Evolutionary conservation across 345 rosid species (phyloP).

Genomic region (Linum lewisii): DNA sequence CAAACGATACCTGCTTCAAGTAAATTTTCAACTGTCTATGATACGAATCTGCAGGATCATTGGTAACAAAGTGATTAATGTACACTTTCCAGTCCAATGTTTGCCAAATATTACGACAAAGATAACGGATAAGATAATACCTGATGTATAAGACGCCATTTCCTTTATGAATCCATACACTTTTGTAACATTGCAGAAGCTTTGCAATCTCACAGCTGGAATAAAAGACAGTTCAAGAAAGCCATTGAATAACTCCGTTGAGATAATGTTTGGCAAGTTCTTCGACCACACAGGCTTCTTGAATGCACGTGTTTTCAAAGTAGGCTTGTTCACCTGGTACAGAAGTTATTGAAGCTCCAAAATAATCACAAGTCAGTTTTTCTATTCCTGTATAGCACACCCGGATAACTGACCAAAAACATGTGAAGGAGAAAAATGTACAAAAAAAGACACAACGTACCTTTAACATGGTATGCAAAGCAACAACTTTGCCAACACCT

Average conservation of each 20-base stretch:
- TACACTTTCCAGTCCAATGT: no score
- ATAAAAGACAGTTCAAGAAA: slow-evolving; percentile 83
- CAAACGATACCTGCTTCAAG: no score
- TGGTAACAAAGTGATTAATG: no score
- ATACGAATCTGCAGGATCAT: no score
- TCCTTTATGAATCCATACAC: slow-evolving; percentile 83
- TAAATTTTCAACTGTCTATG: no score
- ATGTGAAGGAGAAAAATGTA: not conserved
- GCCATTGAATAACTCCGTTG: slow-evolving; percentile 84
- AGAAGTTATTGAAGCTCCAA: slow-evolving; percentile 6
- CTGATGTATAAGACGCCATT: slow-evolving; percentile 74
- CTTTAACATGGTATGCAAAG: slow-evolving; percentile 62
- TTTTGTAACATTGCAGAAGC: slow-evolving; percentile 70
- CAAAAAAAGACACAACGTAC: slow-evolving; percentile 19
- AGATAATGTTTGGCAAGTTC: slow-evolving; percentile 82
- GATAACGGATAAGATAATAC: slow-evolving; percentile 21
- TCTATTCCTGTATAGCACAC: no score
- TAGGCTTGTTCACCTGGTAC: slow-evolving; percentile 64
- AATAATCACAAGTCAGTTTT: not conserved
- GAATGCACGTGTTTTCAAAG: slow-evolving; percentile 82
- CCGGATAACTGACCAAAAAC: not conserved
- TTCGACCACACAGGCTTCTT: slow-evolving; percentile 87
- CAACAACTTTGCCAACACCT: slow-evolving; percentile 83
- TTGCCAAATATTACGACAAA: no score
- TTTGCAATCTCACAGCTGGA: slow-evolving; percentile 59